phyloP scores from a whole-genome alignment of 441 rosid species.

The Erodium trifolium region DNA sequence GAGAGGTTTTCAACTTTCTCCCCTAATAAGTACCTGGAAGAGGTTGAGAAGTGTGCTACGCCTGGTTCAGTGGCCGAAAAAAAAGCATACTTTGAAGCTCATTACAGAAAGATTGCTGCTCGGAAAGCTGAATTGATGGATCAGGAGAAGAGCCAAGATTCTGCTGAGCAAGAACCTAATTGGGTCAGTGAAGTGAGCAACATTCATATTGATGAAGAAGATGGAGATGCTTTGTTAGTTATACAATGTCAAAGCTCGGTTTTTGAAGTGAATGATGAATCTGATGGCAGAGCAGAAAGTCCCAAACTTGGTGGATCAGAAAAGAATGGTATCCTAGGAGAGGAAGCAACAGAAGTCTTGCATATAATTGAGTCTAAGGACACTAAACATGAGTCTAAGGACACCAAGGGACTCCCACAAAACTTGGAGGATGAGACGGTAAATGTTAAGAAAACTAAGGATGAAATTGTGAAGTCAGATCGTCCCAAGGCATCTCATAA shows the following conservation, averaged over 20 bases:
- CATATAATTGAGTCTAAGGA: slow-evolving; percentile 16
- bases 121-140: slow-evolving; percentile 68
- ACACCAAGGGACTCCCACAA: slow-evolving; percentile 22
- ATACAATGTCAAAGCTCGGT: slow-evolving; percentile 29
- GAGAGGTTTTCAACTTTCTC: slow-evolving; percentile 93
- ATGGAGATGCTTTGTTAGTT: slow-evolving; percentile 30
- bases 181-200: slow-evolving; percentile 21
- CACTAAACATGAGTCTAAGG: no score
- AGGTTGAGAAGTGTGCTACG: slow-evolving; percentile 89
- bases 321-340: slow-evolving; percentile 16
- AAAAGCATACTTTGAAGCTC: slow-evolving; percentile 93
- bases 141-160: slow-evolving; percentile 41
- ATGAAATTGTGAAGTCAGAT: slow-evolving; percentile 28
- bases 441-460: slow-evolving; percentile 22
- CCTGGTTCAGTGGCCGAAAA: slow-evolving; percentile 96
- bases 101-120: slow-evolving; percentile 83
- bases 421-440: slow-evolving; percentile 23
- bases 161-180: slow-evolving; percentile 33
- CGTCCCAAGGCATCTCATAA: slow-evolving; percentile 36
- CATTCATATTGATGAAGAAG: slow-evolving; percentile 16
- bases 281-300: slow-evolving; percentile 12
- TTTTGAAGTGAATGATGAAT: slow-evolving; percentile 31
- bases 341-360: slow-evolving; percentile 23
- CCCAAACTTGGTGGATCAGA: slow-evolving; percentile 23
- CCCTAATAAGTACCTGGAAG: slow-evolving; percentile 91